Conservation (phyloP, 2,329 filamentous ascomycete species). For the Elsinoe necatrix region DNA sequence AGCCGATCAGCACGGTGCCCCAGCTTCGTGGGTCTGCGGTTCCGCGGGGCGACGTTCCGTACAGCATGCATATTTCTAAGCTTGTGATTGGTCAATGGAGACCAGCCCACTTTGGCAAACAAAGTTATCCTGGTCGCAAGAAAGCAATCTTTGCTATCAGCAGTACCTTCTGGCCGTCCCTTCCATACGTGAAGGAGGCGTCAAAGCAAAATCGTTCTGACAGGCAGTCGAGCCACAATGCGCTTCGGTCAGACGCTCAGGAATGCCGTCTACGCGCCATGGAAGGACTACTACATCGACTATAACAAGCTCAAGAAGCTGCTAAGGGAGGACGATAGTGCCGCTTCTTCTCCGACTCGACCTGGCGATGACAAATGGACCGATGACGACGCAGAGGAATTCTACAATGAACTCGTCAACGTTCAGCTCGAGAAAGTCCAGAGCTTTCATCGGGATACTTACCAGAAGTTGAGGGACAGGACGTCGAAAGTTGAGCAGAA, state of each 20-base stretch:
- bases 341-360: conserved; percentile 33
- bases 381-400: conserved; percentile 83
- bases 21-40: neutral
- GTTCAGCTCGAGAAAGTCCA: conserved; percentile 92
- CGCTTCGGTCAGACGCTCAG: conserved; percentile 86
- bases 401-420: conserved; percentile 92
- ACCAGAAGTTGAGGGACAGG: conserved; percentile 71
- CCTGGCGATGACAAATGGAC: conserved; percentile 65
- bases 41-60: conserved; percentile 7
- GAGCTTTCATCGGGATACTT: conserved; percentile 74
- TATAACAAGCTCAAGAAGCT: conserved; percentile 88
- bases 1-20: conserved; percentile 1
- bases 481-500: conserved; percentile 60
- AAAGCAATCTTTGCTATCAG: neutral
- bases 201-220: too few relatives aligned
- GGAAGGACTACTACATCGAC: conserved; percentile 92
- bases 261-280: conserved; percentile 71
- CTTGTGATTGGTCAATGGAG: conserved; percentile 4
- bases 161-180: neutral
- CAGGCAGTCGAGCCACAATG: conserved; percentile 46
- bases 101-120: conserved; percentile 7
- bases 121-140: conserved; percentile 1
- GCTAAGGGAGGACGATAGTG: conserved; percentile 64
- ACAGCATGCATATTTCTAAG: neutral
- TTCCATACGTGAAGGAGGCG: too few relatives aligned